These are phyloP conservation scores for Fagopyrum esculentum DNA, from an alignment of 148 eudicot species.

Conservation along the genomic window DNA sequence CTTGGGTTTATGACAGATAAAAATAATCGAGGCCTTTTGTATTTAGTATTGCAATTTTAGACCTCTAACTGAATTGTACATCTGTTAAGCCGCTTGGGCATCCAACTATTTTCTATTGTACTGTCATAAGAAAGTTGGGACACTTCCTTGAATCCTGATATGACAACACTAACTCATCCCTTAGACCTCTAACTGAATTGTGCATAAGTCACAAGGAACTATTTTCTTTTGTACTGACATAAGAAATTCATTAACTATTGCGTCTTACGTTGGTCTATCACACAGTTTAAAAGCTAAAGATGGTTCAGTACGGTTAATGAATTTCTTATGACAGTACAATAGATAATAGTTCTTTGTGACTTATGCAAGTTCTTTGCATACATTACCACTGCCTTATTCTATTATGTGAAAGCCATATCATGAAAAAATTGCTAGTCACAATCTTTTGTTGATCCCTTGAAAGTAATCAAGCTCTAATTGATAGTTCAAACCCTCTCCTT, in stretches of 20 bases:
- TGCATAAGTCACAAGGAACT: too few species aligned
- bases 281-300: neutral
- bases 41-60: too few species aligned
- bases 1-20: neutral
- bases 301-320: neutral
- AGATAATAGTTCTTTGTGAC: neutral
- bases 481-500: neutral
- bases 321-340: neutral
- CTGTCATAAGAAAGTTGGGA: neutral
- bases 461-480: neutral
- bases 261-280: neutral
- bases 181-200: too few species aligned
- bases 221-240: too few species aligned
- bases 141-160: neutral
- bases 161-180: too few species aligned
- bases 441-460: neutral
- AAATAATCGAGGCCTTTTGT: too few species aligned
- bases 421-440: neutral
- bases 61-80: too few species aligned
- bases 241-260: neutral
- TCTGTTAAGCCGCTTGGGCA: neutral
- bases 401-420: too few species aligned
- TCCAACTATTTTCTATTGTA: neutral
- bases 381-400: neutral
- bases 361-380: neutral